Conservation (phyloP, 768 basidiomycete genomes). For the Agaricus sinodeliciosus region DNA sequence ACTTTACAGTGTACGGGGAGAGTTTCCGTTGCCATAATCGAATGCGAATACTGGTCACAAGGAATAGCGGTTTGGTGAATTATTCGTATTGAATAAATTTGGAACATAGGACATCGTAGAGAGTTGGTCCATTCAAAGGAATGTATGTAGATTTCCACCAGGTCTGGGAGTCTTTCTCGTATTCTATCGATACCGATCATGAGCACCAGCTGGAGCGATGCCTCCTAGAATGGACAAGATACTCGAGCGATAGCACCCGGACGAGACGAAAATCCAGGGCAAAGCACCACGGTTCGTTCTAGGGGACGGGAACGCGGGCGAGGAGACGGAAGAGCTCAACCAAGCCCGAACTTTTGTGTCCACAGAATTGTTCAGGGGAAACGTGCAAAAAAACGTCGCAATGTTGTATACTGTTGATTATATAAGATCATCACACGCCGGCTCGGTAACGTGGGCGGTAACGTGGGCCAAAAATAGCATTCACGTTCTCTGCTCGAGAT, state of each 20-base stretch:
- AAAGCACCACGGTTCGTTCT: conserved; percentile 43
- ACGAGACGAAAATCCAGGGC: conserved; percentile 13
- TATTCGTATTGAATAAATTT: not conserved
- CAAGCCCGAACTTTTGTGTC: conserved; percentile 93
- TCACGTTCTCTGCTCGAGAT: not conserved
- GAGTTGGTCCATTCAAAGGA: not conserved
- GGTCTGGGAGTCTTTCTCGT: conserved; percentile 22
- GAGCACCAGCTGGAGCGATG: conserved; percentile 67
- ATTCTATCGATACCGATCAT: conserved; percentile 41
- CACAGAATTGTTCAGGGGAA: conserved; percentile 63
- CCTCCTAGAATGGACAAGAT: conserved; percentile 47
- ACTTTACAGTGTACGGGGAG: no score
- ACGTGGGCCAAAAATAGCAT: conserved; percentile 15
- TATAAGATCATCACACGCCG: conserved; percentile 26
- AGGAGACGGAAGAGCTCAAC: conserved; percentile 77
- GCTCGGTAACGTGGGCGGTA: conserved; percentile 22
- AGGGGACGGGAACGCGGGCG: conserved; percentile 94
- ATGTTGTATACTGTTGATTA: conserved; percentile 26
- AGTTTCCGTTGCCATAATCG: no score
- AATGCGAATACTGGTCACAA: not conserved
- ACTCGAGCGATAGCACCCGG: conserved; percentile 33
- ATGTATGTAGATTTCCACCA: conserved; percentile 29
- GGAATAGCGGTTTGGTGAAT: not conserved
- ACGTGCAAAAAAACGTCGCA: conserved; percentile 14
- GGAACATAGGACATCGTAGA: not conserved